These are phyloP conservation scores for Calonectria hongkongensis DNA, from an alignment of 2,329 filamentous ascomycete genomes.

Conservation along the genomic window DNA sequence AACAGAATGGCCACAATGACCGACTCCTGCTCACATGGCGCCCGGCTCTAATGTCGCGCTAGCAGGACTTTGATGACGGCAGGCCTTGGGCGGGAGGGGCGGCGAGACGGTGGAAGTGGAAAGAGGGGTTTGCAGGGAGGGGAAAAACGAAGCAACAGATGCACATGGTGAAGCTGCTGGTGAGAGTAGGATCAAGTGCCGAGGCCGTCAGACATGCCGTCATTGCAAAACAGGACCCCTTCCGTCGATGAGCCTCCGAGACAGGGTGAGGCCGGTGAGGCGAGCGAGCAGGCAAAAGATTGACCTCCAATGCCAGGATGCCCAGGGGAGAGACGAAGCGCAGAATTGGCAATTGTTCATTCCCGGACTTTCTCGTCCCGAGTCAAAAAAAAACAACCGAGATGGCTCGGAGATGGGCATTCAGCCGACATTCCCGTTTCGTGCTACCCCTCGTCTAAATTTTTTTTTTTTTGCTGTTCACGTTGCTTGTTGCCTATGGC, in stretches of 20 bases:
- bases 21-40: conserved; percentile 38
- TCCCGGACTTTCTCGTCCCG: conserved; percentile 25
- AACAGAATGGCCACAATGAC: conserved; percentile 37
- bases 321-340: background rate
- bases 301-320: conserved; percentile 2
- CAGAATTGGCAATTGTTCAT: conserved; percentile 9
- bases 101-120: conserved; percentile 14
- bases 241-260: background rate
- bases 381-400: conserved; percentile 9
- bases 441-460: conserved; percentile 31
- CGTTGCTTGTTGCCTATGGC: conserved; percentile 22
- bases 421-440: conserved; percentile 35
- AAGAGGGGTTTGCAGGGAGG: conserved; percentile 41
- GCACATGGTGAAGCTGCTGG: conserved; percentile 13
- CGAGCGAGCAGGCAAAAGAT: conserved; percentile 27
- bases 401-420: background rate
- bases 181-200: conserved; percentile 18
- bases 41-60: conserved; percentile 53
- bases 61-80: conserved; percentile 51
- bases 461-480: conserved; percentile 35
- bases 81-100: conserved; percentile 45
- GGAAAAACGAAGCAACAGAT: conserved; percentile 21
- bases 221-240: background rate
- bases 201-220: background rate
- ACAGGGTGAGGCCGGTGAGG: conserved; percentile 12